Percentiles rank a stretch among this genome's conserved stretches.
Evolutionary conservation across 2,329 filamentous ascomycete species (phyloP).

Genomic region (Aspergillus pseudotamarii): DNA sequence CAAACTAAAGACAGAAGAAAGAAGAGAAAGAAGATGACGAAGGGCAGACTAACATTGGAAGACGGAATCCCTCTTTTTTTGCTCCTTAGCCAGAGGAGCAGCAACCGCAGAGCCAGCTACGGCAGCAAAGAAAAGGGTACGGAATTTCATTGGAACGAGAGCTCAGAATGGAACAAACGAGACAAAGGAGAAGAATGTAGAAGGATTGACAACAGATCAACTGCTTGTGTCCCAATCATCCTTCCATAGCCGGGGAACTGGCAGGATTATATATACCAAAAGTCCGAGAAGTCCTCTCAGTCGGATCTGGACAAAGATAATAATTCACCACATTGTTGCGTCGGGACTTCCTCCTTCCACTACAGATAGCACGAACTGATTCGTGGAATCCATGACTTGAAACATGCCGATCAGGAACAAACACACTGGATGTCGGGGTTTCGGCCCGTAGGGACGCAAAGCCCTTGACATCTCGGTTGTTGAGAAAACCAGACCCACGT

Average conservation of each 20-base stretch:
- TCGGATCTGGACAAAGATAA: neutral
- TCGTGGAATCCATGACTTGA: constrained; percentile 1
- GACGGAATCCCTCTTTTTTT: constrained; percentile 26
- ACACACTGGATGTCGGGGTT: neutral
- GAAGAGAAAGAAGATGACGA: neutral
- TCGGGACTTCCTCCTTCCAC: neutral
- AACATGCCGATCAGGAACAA: neutral
- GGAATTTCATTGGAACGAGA: constrained; percentile 26
- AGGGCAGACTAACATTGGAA: constrained; percentile 25
- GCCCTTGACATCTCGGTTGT: neutral
- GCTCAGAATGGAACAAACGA: neutral
- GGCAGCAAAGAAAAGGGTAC: constrained; percentile 26
- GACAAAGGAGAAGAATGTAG: neutral
- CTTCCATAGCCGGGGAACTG: neutral
- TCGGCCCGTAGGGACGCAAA: constrained; percentile 2
- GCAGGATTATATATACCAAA: neutral
- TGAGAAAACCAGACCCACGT: neutral
- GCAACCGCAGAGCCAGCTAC: constrained; percentile 28
- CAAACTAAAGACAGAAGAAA: neutral
- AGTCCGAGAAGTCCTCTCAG: neutral
- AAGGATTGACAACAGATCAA: neutral
- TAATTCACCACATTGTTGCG: neutral
- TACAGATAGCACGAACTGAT: neutral
- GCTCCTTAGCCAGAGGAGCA: constrained; percentile 21
- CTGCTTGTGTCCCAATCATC: neutral